Conservation (phyloP, 352 stramenopile species). For the Globisporangium abappressorium region DNA sequence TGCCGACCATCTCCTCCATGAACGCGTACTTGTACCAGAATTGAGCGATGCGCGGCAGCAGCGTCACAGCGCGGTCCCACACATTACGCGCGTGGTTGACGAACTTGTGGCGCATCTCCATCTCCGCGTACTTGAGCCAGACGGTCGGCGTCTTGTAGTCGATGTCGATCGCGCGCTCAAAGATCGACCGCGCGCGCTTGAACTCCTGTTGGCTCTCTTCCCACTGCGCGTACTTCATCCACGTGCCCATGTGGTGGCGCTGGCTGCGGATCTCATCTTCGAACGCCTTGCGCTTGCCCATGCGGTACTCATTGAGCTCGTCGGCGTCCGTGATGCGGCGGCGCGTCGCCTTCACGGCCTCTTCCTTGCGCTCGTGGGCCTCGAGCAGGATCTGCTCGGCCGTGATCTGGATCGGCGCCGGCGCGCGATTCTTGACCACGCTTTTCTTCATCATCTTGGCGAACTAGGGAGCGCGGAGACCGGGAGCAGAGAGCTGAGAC, state of each 20-base stretch:
- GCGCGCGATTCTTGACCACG: conserved; percentile 97
- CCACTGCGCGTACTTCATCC: conserved; percentile 98
- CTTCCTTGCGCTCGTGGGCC: conserved; percentile 87
- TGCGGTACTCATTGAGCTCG: conserved; percentile 91
- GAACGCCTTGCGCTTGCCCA: conserved; percentile 91
- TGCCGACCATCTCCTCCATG: conserved; percentile 99
- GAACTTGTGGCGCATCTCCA: conserved; percentile 99
- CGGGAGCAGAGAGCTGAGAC: neutral
- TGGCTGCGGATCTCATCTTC: conserved; percentile 97
- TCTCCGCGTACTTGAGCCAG: conserved; percentile 99
- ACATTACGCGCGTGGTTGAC: conserved; percentile 98
- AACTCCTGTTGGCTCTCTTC: conserved; percentile 99
- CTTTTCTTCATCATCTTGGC: conserved; percentile 77
- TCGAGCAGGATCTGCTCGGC: conserved; percentile 98
- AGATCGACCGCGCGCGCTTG: conserved; percentile 94
- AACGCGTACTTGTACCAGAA: conserved; percentile 99
- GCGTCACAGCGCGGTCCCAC: conserved; percentile 91
- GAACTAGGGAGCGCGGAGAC: neutral
- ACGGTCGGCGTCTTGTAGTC: conserved; percentile 94
- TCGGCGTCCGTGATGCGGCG: conserved; percentile 88
- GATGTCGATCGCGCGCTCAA: conserved; percentile 97
- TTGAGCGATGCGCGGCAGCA: conserved; percentile 96
- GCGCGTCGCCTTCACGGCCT: conserved; percentile 66
- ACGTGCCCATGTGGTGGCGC: conserved; percentile 95
- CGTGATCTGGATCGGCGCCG: conserved; percentile 98